Conservation (phyloP, 768 basidiomycete genomes). For the Psilocybe cyanescens region DNA sequence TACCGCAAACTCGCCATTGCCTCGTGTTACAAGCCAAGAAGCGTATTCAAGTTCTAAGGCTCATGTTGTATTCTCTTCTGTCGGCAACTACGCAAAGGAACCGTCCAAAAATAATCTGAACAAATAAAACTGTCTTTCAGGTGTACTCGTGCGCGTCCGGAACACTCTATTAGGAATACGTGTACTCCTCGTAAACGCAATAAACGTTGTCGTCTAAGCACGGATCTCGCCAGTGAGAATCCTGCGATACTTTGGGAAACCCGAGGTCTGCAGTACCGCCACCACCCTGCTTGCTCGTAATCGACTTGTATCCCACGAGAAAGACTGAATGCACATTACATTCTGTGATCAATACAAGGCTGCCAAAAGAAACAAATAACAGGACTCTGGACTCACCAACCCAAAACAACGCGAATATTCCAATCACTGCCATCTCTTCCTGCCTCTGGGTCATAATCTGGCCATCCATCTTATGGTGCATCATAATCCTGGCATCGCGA, state of each 20-base stretch:
- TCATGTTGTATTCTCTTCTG: not conserved
- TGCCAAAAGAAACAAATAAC: not conserved
- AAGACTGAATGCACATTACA: slow-evolving; percentile 29
- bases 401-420: slow-evolving; percentile 75
- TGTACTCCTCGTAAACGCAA: slow-evolving; percentile 72
- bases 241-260: slow-evolving; percentile 16
- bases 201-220: slow-evolving; percentile 65
- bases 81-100: not conserved
- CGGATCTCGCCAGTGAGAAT: slow-evolving; percentile 32
- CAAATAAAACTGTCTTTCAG: not conserved
- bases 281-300: slow-evolving; percentile 30
- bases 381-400: slow-evolving; percentile 53
- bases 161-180: slow-evolving; percentile 20
- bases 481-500: slow-evolving; percentile 51
- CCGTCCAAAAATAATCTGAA: not conserved
- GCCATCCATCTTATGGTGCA: slow-evolving; percentile 68
- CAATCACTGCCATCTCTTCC: slow-evolving; percentile 75
- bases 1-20: not conserved
- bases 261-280: slow-evolving; percentile 23
- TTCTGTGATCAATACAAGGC: not conserved
- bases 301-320: slow-evolving; percentile 49
- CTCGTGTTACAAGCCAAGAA: slow-evolving; percentile 9
- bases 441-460: slow-evolving; percentile 69
- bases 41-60: not conserved
- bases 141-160: not conserved